These are phyloP conservation scores for Magnolia officinalis DNA, from an alignment of 164 flowering plant genomes.

Conservation along the genomic window DNA sequence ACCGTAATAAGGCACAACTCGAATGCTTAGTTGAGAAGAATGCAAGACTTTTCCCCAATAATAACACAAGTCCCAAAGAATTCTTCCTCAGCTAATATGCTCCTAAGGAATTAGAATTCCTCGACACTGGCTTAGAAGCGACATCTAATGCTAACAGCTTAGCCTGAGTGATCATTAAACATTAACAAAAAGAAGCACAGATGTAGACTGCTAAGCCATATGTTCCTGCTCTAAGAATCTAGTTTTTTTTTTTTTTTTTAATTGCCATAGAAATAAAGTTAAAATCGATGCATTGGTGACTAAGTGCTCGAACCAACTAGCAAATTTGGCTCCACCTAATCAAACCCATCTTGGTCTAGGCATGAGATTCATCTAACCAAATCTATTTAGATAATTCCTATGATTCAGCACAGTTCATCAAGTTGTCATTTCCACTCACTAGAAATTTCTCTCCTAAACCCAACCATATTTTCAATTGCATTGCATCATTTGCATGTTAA, in stretches of 20 bases:
- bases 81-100: no score
- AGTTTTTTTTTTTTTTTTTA: background rate
- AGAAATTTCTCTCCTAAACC: background rate
- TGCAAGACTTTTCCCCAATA: no score
- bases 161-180: background rate
- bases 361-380: background rate
- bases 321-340: background rate
- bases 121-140: no score
- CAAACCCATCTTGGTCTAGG: background rate
- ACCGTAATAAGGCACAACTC: no score
- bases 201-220: background rate
- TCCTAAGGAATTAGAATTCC: no score
- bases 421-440: background rate
- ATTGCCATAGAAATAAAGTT: background rate
- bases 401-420: background rate
- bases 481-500: background rate
- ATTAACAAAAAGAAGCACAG: background rate
- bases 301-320: background rate
- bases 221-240: background rate
- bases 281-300: background rate
- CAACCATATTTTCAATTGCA: background rate
- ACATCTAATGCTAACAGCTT: background rate
- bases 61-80: no score
- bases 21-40: no score
- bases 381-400: no score